Percentiles rank a stretch among this genome's conserved stretches.
Evolutionary conservation across 140 eudicot species (phyloP).

Genomic region (Oenanthe javanica): DNA sequence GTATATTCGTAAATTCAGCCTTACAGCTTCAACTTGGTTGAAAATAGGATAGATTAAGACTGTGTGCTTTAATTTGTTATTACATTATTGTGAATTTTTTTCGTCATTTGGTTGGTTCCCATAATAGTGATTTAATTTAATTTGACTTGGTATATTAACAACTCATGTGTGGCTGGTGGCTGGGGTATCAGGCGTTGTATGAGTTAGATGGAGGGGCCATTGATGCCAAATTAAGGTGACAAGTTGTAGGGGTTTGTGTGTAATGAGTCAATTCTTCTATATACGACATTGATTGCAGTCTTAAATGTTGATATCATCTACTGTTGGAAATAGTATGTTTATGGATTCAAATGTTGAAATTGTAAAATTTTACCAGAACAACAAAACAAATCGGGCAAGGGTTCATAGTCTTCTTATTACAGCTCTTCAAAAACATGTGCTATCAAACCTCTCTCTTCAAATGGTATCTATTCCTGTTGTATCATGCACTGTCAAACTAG

Average conservation of each 20-base stretch:
- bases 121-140: background rate
- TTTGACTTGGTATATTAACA: constrained; percentile 4
- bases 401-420: background rate
- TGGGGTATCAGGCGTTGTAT: background rate
- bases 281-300: background rate
- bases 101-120: constrained; percentile 7
- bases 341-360: background rate
- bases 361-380: background rate
- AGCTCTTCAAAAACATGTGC: background rate
- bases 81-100: constrained; percentile 8
- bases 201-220: constrained; percentile 6
- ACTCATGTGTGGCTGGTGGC: constrained; percentile 4
- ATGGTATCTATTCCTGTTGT: background rate
- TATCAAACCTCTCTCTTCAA: background rate
- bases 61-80: background rate
- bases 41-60: constrained; percentile 6
- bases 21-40: constrained; percentile 9
- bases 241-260: background rate
- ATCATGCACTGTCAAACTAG: background rate
- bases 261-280: background rate
- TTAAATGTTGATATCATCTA: background rate
- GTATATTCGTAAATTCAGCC: constrained; percentile 5
- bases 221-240: constrained; percentile 13
- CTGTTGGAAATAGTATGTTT: background rate
- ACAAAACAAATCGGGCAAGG: background rate